These are phyloP conservation scores for Arabidopsis suecica DNA, from an alignment of 345 rosid genomes.

Conservation along the genomic window DNA sequence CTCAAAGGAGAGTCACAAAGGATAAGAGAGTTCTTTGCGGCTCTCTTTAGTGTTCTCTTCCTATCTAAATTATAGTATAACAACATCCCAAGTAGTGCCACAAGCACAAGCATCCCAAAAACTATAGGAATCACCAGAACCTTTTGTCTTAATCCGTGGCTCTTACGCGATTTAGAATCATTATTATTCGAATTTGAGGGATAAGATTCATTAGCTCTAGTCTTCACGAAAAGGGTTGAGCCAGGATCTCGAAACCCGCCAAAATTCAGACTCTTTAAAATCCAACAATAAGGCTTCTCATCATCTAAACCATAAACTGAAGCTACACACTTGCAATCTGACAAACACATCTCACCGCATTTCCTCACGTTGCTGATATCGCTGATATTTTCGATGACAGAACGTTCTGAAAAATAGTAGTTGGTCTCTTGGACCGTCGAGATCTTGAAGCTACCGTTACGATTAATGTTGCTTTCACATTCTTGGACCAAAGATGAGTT, in stretches of 20 bases:
- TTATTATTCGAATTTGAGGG: conserved; percentile 29
- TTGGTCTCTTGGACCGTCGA: conserved; percentile 72
- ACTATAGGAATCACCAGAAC: conserved; percentile 67
- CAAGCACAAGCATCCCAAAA: conserved; percentile 61
- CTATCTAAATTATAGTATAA: conserved; percentile 67
- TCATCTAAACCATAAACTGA: conserved; percentile 89
- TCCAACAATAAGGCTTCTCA: conserved; percentile 92
- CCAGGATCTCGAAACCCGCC: conserved; percentile 86
- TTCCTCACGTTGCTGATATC: conserved; percentile 52
- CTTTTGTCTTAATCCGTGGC: conserved; percentile 47
- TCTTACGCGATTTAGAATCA: conserved; percentile 20
- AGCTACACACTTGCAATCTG: conserved; percentile 82
- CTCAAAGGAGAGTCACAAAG: conserved; percentile 71
- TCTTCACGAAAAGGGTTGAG: conserved; percentile 77
- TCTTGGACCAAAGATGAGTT: conserved; percentile 56
- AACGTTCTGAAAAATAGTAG: conserved; percentile 69
- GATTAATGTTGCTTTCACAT: conserved; percentile 51
- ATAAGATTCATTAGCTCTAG: conserved; percentile 53
- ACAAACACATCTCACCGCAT: conserved; percentile 80
- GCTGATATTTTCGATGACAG: conserved; percentile 74
- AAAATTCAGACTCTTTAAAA: conserved; percentile 67
- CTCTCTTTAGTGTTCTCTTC: conserved; percentile 59
- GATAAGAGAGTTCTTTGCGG: conserved; percentile 55
- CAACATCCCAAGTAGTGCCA: conserved; percentile 67
- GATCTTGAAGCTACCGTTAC: conserved; percentile 51